Base-by-base conservation (phyloP, 2,329 filamentous ascomycete species). In the Cytospora leucostoma region DNA sequence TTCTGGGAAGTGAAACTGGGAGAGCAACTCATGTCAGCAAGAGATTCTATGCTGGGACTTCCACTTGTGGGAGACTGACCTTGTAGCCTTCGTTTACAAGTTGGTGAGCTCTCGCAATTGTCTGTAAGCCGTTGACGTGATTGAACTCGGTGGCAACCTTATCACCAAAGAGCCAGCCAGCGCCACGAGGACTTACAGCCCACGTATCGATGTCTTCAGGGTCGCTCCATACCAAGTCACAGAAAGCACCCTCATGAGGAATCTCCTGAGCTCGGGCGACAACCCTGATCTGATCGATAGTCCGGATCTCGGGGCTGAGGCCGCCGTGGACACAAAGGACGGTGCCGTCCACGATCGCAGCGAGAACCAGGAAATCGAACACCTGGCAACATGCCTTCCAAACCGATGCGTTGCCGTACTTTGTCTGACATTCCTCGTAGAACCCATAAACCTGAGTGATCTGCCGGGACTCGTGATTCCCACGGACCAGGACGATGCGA, bases 351-450 rank as follows among this genome's bases (percentile, higher is more conserved):
- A 99, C 97, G 68, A 99, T 96, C 66, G 97, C 96, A 62, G 92
- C 95, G 27, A 99, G 84, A 2, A 96, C 97, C 35, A 99, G 86
- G 76, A 97, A 99, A 76, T 99, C 95, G 76, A 99, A 99, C 79
- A 99, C 97, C 75, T 99, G 95, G 67, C 95, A 99, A 77, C 97
- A 99, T 64, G 97, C 95, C 77, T 99, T 96, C 95, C 95, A 99
- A n/a, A 99, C 95, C 56, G 96, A 97, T 13, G 95, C 93, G 73
- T 97, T 98, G 73, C 95, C 95, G 75, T 99, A 99, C 78, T 99
- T 99, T 71, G 95, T 90, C 62, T 93, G 93, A 77, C 95, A 99
- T 76, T 99, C 95, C 65, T 96, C 97, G 77, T 99, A 99, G 78
- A 99, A 99, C 60, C 95, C 95, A 76, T 99, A 99, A 27, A 96